Evolutionary conservation across 306 rosid genomes (phyloP).

Genomic region (Begonia loranthoides): DNA sequence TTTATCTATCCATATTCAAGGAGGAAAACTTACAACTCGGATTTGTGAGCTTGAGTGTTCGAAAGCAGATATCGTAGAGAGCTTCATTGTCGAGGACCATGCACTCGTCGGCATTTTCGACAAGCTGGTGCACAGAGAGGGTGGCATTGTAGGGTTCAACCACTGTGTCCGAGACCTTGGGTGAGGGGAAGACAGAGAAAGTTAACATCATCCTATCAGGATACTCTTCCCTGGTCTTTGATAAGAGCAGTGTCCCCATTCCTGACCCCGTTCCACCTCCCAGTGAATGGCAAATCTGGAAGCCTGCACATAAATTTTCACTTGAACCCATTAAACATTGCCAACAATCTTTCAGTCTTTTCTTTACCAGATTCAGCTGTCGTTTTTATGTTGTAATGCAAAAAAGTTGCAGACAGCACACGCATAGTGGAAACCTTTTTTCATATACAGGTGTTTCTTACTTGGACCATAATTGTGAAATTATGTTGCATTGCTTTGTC

Average conservation of each 20-base stretch:
- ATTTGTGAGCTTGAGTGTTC: constrained; percentile 87
- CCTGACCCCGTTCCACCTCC: constrained; percentile 98
- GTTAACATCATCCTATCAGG: constrained; percentile 94
- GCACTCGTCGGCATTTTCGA: constrained; percentile 86
- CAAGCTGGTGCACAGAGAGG: constrained; percentile 76
- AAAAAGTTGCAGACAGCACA: no score
- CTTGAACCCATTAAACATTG: neutral
- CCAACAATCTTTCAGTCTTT: neutral
- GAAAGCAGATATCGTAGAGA: constrained; percentile 79
- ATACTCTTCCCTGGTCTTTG: constrained; percentile 93
- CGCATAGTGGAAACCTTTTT: no score
- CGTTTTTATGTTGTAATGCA: no score
- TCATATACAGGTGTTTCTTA: no score
- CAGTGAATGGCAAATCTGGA: constrained; percentile 78
- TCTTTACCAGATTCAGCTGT: neutral
- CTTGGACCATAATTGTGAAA: no score
- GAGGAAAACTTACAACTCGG: constrained; percentile 60
- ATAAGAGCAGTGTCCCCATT: constrained; percentile 77
- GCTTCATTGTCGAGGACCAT: constrained; percentile 91
- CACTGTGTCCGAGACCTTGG: constrained; percentile 80
- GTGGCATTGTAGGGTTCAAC: constrained; percentile 92
- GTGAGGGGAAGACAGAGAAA: constrained; percentile 80
- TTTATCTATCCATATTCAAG: no score
- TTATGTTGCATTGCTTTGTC: no score
- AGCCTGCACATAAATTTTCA: constrained; percentile 29